Evolutionary conservation across 768 basidiomycete genomes (phyloP).

Genomic region (Phanerodontia chrysosporium): DNA sequence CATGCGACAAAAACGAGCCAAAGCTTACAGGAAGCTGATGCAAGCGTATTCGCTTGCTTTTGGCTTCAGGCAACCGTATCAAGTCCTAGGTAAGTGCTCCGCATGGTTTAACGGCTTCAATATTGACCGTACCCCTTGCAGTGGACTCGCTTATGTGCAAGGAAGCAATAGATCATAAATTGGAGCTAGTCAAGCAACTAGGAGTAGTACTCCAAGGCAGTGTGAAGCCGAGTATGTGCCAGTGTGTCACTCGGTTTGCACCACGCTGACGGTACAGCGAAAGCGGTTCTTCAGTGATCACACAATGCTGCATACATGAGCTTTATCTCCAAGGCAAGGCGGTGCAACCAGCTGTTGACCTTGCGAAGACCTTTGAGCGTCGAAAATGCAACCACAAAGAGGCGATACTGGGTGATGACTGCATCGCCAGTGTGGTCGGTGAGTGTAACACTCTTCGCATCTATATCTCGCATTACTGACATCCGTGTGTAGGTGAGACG

Average conservation of each 20-base stretch:
- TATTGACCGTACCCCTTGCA: conserved; percentile 34
- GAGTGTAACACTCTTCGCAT: conserved; percentile 19
- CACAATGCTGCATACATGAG: conserved; percentile 94
- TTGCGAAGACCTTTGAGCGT: conserved; percentile 91
- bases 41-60: conserved; percentile 81
- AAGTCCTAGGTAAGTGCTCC: conserved; percentile 66
- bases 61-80: conserved; percentile 91
- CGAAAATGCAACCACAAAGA: conserved; percentile 93
- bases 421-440: conserved; percentile 81
- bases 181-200: conserved; percentile 76
- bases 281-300: conserved; percentile 79
- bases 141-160: conserved; percentile 87
- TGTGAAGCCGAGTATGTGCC: conserved; percentile 82
- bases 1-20: conserved; percentile 96
- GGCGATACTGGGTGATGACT: conserved; percentile 80
- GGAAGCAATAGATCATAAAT: conserved; percentile 58
- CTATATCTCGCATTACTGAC: not conserved
- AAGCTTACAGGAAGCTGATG: conserved; percentile 94
- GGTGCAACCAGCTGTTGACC: conserved; percentile 73
- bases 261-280: conserved; percentile 30
- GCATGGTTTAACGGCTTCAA: no score
- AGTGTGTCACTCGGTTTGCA: not conserved
- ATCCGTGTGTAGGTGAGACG: conserved; percentile 49
- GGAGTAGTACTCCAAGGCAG: conserved; percentile 76
- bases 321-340: conserved; percentile 80